Base-by-base conservation (phyloP, 768 basidiomycete species). In the Mycena floridula region DNA sequence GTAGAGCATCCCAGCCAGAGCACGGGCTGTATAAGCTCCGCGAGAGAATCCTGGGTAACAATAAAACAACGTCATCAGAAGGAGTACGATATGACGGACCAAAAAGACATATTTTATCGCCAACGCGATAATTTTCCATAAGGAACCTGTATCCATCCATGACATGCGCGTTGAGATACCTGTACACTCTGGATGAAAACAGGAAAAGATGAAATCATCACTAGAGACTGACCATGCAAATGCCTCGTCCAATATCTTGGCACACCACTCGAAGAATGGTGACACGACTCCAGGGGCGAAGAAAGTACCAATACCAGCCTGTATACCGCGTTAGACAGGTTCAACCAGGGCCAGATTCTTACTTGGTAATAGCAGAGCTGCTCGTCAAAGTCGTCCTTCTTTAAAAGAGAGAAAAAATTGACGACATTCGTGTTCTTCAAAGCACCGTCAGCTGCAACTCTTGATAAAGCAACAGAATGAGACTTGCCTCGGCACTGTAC, bases 341-440 rank as follows among this genome's bases (percentile, higher is more conserved):
- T 23, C 18, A 25, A 21, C n/a, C 5, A 16, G 22, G 7, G 25
- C 15, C 30, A 5, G 50, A n/a, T n/a, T n/a, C 59, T 24, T 37
- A 81, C 83, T 63, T 89, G 88, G 55, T 90, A 90, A 57, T 86
- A 89, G 53, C 68, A 68, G 1, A 84, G 58, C 50, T 85, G 83
- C 39, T 72, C 53, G 20, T 73, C 66, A n/a, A 68, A 64, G 25
- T 74, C 59, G 43, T 81, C 79, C 58, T 80, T 85, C 63, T 74
- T 72, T 26, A 90, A 69, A 23, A 89, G 63, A 5, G 73, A 66
- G 60, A 84, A 86, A 35, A 92, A 67, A 54, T 79, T 79, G 43
- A 84, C 80, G 26, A 85, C 73, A 45, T 87, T 87, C 8, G 85
- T 79, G 53, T 85, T 82, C 72, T 69, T 25, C 9, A 43, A 28